Evolutionary conservation across 352 stramenopile genomes (phyloP), one percentile per base, ranked within the genome.

Genomic region (Globisporangium cylindrosporum): DNA sequence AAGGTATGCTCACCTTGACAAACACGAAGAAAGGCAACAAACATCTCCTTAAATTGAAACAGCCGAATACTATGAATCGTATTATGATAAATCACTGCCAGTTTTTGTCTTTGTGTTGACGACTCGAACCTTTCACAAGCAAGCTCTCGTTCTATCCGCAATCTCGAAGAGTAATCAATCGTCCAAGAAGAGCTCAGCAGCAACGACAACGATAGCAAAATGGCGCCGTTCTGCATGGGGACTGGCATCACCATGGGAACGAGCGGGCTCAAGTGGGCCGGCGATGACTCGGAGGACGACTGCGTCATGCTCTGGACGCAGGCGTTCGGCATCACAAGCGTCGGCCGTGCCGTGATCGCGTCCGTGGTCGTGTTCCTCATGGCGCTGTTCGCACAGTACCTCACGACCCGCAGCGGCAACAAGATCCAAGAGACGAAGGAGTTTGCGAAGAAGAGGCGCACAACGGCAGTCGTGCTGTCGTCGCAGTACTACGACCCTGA

Each of bases 291-390:
- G 5, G 67, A 76, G 36, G 68, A 72, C 60, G 85, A 93, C 78
- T 93, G 85, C 70, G 72, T 79, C 43, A 81, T 89, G 81, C 75
- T 93, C 36, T 93, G 82, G 85, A 68, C 76, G 27, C 71, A 84
- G 58, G 56, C 36, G 14, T 82, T 88, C 67, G 80, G 79, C 12
- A 73, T 93, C 59, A 89, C 83, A 67, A 90, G 73, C 74, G 49
- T 62, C 54, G 64, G 43, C 1, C 78, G 82, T 48, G 75, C 75
- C 9, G 75, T 75, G 0, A 15, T 86, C 34, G 81, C 78, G 51
- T 84, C 79, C 62, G 20, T 80, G 1, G 15, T 71, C 36, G 83
- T 93, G 22, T 86, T 88, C 48, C 36, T 87, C 32, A 57, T 93
- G 53, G 80, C 85, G 29, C 64, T 80, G n/a, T 59, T 86, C 54